phyloP scores from a whole-genome alignment of 2,329 filamentous ascomycete species.

The Penicillium sp. region DNA sequence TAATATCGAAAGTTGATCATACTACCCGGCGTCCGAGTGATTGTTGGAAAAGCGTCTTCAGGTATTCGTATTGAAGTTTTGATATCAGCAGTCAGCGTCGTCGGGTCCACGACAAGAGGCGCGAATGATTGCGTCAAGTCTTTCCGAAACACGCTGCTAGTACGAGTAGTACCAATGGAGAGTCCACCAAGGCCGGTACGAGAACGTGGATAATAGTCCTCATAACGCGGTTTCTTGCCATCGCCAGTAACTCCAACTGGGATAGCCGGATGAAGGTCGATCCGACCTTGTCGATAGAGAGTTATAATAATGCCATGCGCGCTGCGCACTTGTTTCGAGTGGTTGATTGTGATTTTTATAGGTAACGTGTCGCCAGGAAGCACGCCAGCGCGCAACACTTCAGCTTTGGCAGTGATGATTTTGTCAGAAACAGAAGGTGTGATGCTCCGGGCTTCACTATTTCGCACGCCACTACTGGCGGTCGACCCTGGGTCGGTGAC shows the following conservation, averaged over 20 bases:
- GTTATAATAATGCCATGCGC: slow-evolving; percentile 92
- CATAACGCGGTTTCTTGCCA: slow-evolving; percentile 71
- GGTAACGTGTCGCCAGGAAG: slow-evolving; percentile 83
- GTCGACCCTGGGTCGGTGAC: slow-evolving; percentile 50
- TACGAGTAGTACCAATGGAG: slow-evolving; percentile 82
- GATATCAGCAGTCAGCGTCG: slow-evolving; percentile 75
- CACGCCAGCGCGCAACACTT: slow-evolving; percentile 80
- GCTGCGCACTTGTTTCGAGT: slow-evolving; percentile 88
- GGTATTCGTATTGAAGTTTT: slow-evolving; percentile 85
- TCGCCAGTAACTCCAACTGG: slow-evolving; percentile 66
- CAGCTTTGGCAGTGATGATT: slow-evolving; percentile 84
- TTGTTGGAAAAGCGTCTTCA: slow-evolving; percentile 90
- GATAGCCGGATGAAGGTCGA: slow-evolving; percentile 75
- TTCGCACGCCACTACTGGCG: slow-evolving; percentile 41
- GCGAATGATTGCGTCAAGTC: slow-evolving; percentile 88
- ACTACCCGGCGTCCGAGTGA: slow-evolving; percentile 82
- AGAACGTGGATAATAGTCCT: slow-evolving; percentile 86
- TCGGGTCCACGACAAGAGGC: slow-evolving; percentile 85
- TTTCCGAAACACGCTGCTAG: slow-evolving; percentile 92
- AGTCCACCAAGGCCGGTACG: slow-evolving; percentile 84
- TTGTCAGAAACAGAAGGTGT: slow-evolving; percentile 66
- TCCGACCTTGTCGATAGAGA: slow-evolving; percentile 85
- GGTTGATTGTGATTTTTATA: slow-evolving; percentile 79
- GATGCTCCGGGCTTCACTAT: slow-evolving; percentile 57
- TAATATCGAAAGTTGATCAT: slow-evolving; percentile 97